phyloP scores from a whole-genome alignment of 805 yeast genomes.

The Lachancea nothofagi region DNA sequence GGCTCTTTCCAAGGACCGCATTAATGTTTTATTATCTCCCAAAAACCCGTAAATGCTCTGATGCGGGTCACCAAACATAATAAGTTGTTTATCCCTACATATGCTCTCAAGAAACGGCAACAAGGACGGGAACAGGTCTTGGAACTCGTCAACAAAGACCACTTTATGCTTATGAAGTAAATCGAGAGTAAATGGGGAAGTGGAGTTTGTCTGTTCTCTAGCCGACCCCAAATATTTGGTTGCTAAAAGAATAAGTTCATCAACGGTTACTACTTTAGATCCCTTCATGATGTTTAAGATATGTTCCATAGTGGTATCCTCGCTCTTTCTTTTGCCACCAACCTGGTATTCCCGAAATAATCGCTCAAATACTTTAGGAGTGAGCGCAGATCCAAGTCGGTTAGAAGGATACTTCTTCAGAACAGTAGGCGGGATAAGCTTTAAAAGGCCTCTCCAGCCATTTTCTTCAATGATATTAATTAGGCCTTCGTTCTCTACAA shows the following conservation, averaged over 20 bases:
- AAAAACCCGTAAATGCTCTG: constrained; percentile 67
- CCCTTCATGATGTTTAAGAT: constrained; percentile 29
- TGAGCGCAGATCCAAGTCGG: constrained; percentile 5
- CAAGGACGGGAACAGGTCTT: constrained; percentile 55
- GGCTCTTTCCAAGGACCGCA: constrained; percentile 21
- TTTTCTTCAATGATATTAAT: constrained; percentile 48
- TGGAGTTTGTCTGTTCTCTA: background rate
- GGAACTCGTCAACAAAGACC: constrained; percentile 67
- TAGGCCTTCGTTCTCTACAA: constrained; percentile 37
- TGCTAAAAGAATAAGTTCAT: constrained; percentile 27
- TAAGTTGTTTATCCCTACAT: constrained; percentile 43
- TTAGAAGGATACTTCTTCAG: constrained; percentile 13
- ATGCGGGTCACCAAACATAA: constrained; percentile 65
- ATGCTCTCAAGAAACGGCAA: constrained; percentile 41
- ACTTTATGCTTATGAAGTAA: constrained; percentile 30
- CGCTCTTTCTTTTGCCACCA: constrained; percentile 1
- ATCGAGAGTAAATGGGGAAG: constrained; percentile 7
- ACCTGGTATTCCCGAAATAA: constrained; percentile 18
- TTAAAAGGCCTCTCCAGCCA: constrained; percentile 45
- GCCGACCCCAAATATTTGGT: constrained; percentile 13
- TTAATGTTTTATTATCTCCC: constrained; percentile 42
- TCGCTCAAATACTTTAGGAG: constrained; percentile 18
- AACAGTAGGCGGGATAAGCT: constrained; percentile 28
- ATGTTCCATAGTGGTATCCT: constrained; percentile 19
- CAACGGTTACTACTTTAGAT: constrained; percentile 33